Evolutionary conservation across 176 grass and related monocot species (phyloP).

Genomic region (Musa itinerans): DNA sequence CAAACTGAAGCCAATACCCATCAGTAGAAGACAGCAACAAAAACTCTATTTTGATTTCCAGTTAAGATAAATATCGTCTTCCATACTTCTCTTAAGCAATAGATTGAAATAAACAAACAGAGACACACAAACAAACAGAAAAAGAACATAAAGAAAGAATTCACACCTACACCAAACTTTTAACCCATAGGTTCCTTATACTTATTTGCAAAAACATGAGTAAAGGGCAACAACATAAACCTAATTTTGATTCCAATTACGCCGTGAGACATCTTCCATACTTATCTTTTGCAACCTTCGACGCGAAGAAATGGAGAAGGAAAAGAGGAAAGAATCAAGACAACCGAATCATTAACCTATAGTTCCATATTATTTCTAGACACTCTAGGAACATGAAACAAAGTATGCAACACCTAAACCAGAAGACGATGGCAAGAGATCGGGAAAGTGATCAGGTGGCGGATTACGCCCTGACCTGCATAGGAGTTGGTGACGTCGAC

Average conservation of each 20-base stretch:
- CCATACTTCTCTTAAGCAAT: too few relatives aligned
- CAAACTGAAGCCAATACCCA: too few relatives aligned
- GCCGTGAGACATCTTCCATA: background rate
- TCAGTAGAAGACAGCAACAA: too few relatives aligned
- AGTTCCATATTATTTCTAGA: background rate
- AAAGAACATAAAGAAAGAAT: too few relatives aligned
- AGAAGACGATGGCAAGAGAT: background rate
- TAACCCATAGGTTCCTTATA: too few relatives aligned
- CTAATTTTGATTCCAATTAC: background rate
- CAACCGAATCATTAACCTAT: background rate
- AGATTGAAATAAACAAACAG: background rate
- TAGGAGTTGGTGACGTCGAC: conserved; percentile 98
- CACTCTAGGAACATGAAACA: background rate
- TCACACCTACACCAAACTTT: too few relatives aligned
- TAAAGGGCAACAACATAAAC: background rate
- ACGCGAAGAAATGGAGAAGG: background rate
- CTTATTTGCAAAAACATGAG: too few relatives aligned
- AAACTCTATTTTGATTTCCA: too few relatives aligned
- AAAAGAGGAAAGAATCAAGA: too few relatives aligned
- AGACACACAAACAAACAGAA: background rate
- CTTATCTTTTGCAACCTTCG: background rate
- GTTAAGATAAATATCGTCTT: too few relatives aligned
- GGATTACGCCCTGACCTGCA: conserved; percentile 38
- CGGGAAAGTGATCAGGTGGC: background rate
- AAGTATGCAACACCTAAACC: background rate